Conservation (phyloP, 805 yeast species). For the Wickerhamiella domercqiae region DNA sequence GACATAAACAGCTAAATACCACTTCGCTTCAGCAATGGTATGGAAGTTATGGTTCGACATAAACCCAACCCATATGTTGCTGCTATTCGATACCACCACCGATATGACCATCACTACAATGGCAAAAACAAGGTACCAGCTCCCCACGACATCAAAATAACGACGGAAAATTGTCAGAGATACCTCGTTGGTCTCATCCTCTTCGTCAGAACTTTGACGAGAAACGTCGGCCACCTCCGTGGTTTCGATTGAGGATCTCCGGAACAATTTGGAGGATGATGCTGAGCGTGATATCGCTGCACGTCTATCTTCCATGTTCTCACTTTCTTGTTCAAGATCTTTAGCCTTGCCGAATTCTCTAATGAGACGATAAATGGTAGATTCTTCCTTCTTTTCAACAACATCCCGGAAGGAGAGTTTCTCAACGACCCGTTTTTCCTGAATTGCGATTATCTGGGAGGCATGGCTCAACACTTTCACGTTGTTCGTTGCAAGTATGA, state of each 20-base stretch:
- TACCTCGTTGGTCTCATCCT: conserved; percentile 13
- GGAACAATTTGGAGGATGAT: conserved; percentile 3
- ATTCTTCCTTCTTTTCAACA: conserved; percentile 18
- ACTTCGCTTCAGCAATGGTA: conserved; percentile 17
- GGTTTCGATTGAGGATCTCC: conserved; percentile 5
- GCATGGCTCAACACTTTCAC: conserved; percentile 64
- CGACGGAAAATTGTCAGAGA: conserved; percentile 15
- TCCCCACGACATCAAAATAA: conserved; percentile 18
- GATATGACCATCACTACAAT: conserved; percentile 20
- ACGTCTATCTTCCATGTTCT: conserved; percentile 52
- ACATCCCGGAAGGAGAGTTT: conserved; percentile 49
- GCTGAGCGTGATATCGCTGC: conserved; percentile 42
- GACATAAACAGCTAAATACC: conserved; percentile 69
- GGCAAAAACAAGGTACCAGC: conserved; percentile 30
- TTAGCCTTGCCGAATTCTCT: conserved; percentile 47
- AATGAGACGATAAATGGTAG: conserved; percentile 13
- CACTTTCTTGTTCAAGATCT: conserved; percentile 55
- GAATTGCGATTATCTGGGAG: conserved; percentile 46
- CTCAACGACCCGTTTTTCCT: conserved; percentile 31
- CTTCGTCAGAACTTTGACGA: conserved; percentile 20
- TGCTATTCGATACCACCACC: conserved; percentile 11
- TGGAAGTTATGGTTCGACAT: conserved; percentile 15
- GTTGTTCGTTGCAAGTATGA: conserved; percentile 66
- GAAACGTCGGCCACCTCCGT: conserved; percentile 5
- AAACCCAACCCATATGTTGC: conserved; percentile 15